Evolutionary conservation across 164 flowering plant genomes (phyloP), one percentile per base, ranked within the genome.

Genomic region (Aristolochia fimbriata): DNA sequence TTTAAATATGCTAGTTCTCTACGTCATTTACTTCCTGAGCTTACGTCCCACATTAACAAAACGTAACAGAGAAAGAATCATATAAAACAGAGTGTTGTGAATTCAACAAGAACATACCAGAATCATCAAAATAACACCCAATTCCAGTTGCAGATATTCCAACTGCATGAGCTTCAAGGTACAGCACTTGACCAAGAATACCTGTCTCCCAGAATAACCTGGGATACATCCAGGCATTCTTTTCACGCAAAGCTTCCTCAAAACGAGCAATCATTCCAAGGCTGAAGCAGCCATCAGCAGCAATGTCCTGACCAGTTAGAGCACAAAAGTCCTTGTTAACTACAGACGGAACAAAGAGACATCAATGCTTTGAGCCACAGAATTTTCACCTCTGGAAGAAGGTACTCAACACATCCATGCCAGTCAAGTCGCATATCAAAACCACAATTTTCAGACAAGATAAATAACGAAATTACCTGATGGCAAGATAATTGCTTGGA

Each of bases 111-210:
- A 48, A 45, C 63, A 23, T 74, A 92, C 98, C 96, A 58, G 91
- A 83, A 75, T 89, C 90, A 67, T 92, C 98, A 69, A 92, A 92
- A 68, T 76, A 92, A 77, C 98, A 92, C 51, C 96, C 98, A 52
- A 90, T 93, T 65, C 98, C 97, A 62, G 97, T 93, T 47, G 96
- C 97, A 63, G 98, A 89, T 37, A 89, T 81, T 46, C 91, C 98
- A 70, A 87, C 77, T 8, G 96, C 95, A 81, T 91, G 96, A 11
- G 98, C 88, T 71, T 92, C 98, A 46, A 92, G 89, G 76, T 91
- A 91, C 65, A 92, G 70, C 22, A 89, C 83, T 68, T 92, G 98
- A 20, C 96, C 96, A 46, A 92, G 84, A 60, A 89, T 74, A 43
- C 98, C 96, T 61, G 93, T 83, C 77, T 92, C 98, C 98, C 98